Evolutionary conservation across 202 grass and related monocot genomes (phyloP).

Genomic region (Cymbopogon flexuosus): DNA sequence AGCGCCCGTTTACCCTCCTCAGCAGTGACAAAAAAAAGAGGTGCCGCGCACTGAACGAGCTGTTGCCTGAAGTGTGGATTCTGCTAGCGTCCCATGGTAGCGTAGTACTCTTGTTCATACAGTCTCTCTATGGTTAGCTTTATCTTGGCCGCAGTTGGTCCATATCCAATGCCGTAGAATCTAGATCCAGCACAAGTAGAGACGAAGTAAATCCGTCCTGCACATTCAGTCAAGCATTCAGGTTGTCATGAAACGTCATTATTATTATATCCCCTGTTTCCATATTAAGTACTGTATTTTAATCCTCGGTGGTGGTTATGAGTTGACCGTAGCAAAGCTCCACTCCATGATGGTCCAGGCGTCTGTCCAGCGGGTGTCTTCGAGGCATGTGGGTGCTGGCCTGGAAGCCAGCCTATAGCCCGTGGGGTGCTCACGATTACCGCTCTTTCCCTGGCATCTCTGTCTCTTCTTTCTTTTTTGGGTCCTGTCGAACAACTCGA

Average conservation of each 20-base stretch:
- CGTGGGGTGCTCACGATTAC: not conserved
- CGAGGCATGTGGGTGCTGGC: constrained; percentile 34
- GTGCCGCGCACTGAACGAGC: not conserved
- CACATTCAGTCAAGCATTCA: not conserved
- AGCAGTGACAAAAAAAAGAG: not conserved
- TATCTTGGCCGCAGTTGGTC: not conserved
- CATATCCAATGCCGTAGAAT: not conserved
- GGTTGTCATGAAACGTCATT: not conserved
- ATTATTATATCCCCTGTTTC: not conserved
- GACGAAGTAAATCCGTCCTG: not conserved
- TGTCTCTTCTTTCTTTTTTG: not conserved
- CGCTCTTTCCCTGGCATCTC: not conserved
- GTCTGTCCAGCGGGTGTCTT: not conserved
- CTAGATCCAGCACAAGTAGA: not conserved
- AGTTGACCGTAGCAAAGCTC: constrained; percentile 30
- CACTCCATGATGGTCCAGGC: constrained; percentile 13
- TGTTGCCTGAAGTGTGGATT: constrained; percentile 13
- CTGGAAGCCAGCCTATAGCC: constrained; percentile 45
- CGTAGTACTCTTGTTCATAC: constrained; percentile 18
- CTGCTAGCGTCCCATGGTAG: not conserved
- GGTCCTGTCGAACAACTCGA: constrained; percentile 25
- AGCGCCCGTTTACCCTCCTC: not conserved
- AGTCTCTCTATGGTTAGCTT: not conserved
- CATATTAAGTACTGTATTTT: not conserved
- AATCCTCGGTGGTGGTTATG: constrained; percentile 26